phyloP scores from a whole-genome alignment of 495 filamentous ascomycete species.

The Penicillium antarcticum region DNA sequence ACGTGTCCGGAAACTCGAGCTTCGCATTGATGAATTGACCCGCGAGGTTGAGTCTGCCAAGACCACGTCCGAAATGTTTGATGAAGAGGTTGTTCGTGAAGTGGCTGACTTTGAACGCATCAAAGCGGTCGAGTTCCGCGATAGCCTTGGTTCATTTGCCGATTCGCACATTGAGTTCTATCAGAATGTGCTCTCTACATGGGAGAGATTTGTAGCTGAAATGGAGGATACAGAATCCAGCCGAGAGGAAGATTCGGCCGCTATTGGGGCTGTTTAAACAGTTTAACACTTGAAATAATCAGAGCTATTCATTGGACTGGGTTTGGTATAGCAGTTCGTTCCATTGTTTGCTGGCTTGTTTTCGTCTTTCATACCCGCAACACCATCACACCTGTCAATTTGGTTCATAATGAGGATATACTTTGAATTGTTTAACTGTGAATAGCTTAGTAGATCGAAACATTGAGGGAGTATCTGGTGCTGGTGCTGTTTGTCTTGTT shows the following conservation, averaged over 20 bases:
- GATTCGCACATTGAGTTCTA: slow-evolving; percentile 89
- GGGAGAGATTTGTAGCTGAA: slow-evolving; percentile 84
- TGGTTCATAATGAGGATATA: not conserved
- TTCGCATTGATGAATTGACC: slow-evolving; percentile 86
- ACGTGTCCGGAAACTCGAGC: slow-evolving; percentile 80
- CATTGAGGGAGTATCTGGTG: not conserved
- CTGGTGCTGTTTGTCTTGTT: slow-evolving; percentile 8
- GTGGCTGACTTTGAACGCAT: slow-evolving; percentile 93
- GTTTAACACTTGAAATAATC: not conserved
- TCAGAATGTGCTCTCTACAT: slow-evolving; percentile 70
- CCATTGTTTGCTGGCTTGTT: slow-evolving; percentile 14
- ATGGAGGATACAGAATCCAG: slow-evolving; percentile 62
- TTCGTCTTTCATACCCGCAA: slow-evolving; percentile 24
- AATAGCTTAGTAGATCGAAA: not conserved
- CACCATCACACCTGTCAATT: slow-evolving; percentile 10
- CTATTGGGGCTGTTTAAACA: slow-evolving; percentile 7
- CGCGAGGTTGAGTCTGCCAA: slow-evolving; percentile 83
- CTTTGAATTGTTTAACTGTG: no score
- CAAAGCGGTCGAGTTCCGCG: slow-evolving; percentile 88
- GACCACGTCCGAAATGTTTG: slow-evolving; percentile 79
- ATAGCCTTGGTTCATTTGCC: slow-evolving; percentile 76
- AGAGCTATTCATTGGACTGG: slow-evolving; percentile 1
- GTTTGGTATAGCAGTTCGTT: slow-evolving; percentile 17
- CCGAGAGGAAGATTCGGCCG: slow-evolving; percentile 14
- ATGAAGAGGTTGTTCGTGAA: slow-evolving; percentile 90